Evolutionary conservation across 2,329 filamentous ascomycete genomes (phyloP).

Genomic region (Hymenotorrendiella dingleyae): DNA sequence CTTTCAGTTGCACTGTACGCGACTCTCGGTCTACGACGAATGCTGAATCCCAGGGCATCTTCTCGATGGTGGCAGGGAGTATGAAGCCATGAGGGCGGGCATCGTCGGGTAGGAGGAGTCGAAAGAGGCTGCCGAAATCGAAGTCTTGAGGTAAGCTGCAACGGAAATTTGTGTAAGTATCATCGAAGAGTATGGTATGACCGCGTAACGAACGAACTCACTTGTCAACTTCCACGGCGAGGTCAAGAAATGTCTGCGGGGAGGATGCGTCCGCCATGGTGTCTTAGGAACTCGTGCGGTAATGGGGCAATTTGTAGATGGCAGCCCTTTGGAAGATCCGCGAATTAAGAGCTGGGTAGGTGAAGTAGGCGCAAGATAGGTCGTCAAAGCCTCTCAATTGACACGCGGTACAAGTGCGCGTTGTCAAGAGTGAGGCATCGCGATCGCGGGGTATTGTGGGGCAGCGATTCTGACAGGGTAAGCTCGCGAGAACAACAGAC

Average conservation of each 20-base stretch:
- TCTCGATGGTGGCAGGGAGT: conserved; percentile 38
- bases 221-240: conserved; percentile 6
- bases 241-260: not conserved
- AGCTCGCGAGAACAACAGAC: no score
- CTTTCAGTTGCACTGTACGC: conserved; percentile 31
- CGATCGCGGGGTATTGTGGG: no score
- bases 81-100: conserved; percentile 45
- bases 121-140: conserved; percentile 32
- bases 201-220: not conserved
- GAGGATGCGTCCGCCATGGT: no score
- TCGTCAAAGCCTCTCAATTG: no score
- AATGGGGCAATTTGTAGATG: no score
- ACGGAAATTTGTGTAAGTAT: not conserved
- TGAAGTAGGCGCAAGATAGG: no score
- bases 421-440: no score
- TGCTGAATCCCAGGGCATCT: conserved; percentile 41
- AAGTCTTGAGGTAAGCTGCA: conserved; percentile 39
- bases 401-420: no score
- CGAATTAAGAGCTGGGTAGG: no score
- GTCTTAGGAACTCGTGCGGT: no score
- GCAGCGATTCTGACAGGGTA: no score
- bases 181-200: not conserved
- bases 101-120: conserved; percentile 41
- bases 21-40: conserved; percentile 33
- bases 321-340: no score